Percentiles rank a stretch among this genome's conserved stretches.
These are phyloP conservation scores for Chrysanthemum seticuspe DNA, from an alignment of 129 eudicot genomes.

Conservation along the genomic window DNA sequence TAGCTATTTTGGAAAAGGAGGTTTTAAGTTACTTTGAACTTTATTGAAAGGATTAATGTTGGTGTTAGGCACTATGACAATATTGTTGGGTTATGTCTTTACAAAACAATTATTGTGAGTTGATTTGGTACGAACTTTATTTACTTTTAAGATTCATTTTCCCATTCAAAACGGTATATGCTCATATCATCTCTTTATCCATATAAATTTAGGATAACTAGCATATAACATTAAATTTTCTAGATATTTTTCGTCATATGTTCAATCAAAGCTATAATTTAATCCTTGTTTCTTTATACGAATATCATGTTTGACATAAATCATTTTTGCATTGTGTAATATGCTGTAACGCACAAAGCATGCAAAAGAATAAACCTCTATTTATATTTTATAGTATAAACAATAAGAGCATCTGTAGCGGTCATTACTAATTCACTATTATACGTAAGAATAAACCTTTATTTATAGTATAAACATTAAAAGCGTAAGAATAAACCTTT, in stretches of 20 bases:
- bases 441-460: too few species aligned
- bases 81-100: constrained; percentile 3
- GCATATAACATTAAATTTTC: neutral
- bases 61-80: constrained; percentile 23
- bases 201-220: neutral
- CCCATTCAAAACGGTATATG: constrained; percentile 7
- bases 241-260: neutral
- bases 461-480: too few species aligned
- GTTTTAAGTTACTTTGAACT: constrained; percentile 9
- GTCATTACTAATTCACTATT: too few species aligned
- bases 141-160: constrained; percentile 3
- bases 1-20: neutral
- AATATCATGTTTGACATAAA: too few species aligned
- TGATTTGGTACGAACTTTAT: constrained; percentile 2
- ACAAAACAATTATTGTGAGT: constrained; percentile 3
- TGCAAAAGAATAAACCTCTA: too few species aligned
- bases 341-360: too few species aligned
- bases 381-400: too few species aligned
- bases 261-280: neutral
- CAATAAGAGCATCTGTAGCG: too few species aligned
- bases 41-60: constrained; percentile 7
- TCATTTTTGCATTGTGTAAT: neutral
- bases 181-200: neutral
- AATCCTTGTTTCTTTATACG: neutral
- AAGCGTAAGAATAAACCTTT: too few species aligned